phyloP scores from a whole-genome alignment of 1,284 basidiomycete species.

The Neonothopanus nambi region DNA sequence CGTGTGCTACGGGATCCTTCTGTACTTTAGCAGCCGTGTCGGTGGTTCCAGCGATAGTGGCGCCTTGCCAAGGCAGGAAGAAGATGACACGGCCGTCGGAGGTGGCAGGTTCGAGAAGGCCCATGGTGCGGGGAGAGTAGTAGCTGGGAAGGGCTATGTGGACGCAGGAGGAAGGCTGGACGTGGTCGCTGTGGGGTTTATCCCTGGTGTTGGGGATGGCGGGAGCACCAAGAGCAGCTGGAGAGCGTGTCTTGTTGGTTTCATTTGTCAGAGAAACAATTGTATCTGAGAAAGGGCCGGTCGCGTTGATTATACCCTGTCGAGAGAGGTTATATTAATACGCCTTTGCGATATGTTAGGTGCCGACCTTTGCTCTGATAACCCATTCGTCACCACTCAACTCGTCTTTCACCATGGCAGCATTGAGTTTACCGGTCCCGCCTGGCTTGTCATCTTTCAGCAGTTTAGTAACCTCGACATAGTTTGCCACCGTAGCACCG shows the following conservation, averaged over 20 bases:
- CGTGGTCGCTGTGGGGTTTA: conserved; percentile 74
- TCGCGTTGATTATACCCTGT: conserved; percentile 93
- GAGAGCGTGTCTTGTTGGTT: too few relatives aligned
- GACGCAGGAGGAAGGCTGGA: conserved; percentile 90
- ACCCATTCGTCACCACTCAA: conserved; percentile 85
- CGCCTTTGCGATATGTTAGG: not conserved
- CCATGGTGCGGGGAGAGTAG: conserved; percentile 95
- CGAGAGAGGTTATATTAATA: conserved; percentile 1
- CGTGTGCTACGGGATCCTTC: conserved; percentile 81
- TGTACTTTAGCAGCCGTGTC: conserved; percentile 82
- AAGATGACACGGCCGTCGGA: conserved; percentile 98
- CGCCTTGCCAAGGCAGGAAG: conserved; percentile 98
- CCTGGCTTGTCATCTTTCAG: conserved; percentile 57
- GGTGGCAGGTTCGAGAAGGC: conserved; percentile 92
- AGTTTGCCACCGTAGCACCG: conserved; percentile 89
- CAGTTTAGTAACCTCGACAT: conserved; percentile 83
- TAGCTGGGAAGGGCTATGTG: conserved; percentile 98
- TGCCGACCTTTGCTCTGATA: conserved; percentile 75
- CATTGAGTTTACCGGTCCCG: conserved; percentile 63
- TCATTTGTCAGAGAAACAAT: conserved; percentile 85
- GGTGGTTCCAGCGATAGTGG: conserved; percentile 96
- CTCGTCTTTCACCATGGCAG: conserved; percentile 80
- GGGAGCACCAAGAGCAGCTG: not conserved
- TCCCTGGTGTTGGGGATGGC: conserved; percentile 29
- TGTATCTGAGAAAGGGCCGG: conserved; percentile 91